phyloP scores from a whole-genome alignment of 352 stramenopile genomes.

The Phytophthora idaei region DNA sequence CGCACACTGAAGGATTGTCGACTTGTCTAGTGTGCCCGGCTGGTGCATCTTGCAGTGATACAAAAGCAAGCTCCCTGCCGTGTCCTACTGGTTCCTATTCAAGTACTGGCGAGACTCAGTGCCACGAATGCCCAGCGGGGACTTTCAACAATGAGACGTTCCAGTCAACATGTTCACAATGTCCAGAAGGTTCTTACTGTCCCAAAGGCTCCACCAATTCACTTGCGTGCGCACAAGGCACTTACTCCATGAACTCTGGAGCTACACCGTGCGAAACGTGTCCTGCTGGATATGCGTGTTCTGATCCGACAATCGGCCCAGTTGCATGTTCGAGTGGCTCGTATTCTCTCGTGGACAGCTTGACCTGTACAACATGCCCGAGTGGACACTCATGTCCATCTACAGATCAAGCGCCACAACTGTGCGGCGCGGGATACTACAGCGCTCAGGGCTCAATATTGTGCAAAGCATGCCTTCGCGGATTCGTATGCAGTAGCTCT shows the following conservation, averaged over 20 bases:
- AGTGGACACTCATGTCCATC: slow-evolving; percentile 30
- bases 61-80: slow-evolving; percentile 13
- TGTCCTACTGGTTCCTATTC: slow-evolving; percentile 70
- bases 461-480: slow-evolving; percentile 43
- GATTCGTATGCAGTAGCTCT: slow-evolving; percentile 35
- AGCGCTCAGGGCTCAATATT: slow-evolving; percentile 24
- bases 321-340: slow-evolving; percentile 26
- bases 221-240: slow-evolving; percentile 36
- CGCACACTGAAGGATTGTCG: slow-evolving; percentile 34
- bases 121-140: slow-evolving; percentile 53
- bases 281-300: slow-evolving; percentile 33
- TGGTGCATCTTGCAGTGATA: slow-evolving; percentile 39
- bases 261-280: slow-evolving; percentile 43
- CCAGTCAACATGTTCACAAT: slow-evolving; percentile 44
- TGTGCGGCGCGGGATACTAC: slow-evolving; percentile 31
- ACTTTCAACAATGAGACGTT: slow-evolving; percentile 40
- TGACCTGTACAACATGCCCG: slow-evolving; percentile 25
- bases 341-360: slow-evolving; percentile 29
- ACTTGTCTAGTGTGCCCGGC: slow-evolving; percentile 48
- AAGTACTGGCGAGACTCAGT: slow-evolving; percentile 35
- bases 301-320: slow-evolving; percentile 24
- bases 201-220: slow-evolving; percentile 35
- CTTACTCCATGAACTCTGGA: slow-evolving; percentile 44
- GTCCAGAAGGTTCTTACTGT: slow-evolving; percentile 58
- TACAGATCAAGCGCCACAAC: slow-evolving; percentile 16